Base-by-base conservation (phyloP, 164 flowering plant species). In the Vitis cinerea region DNA sequence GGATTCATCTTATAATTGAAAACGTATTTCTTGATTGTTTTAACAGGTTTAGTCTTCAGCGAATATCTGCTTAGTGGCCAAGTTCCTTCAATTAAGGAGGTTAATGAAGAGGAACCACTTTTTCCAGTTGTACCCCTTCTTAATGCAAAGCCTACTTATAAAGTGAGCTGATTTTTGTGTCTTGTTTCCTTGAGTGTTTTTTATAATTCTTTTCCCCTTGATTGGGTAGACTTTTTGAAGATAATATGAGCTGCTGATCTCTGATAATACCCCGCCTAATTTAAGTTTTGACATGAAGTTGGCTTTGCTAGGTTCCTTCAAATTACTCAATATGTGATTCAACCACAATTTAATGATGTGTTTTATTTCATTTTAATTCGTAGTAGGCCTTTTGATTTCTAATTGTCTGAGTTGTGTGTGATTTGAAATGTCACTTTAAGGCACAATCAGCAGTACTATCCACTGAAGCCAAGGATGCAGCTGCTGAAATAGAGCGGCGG, bases 11-110 rank as follows among this genome's bases (percentile, higher is more conserved):
- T 54, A 30, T 44, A 11, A 56, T 57, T 17, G 13, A 13, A n/a
- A 16, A 15, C 17, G 10, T 61, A 31, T 14, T 65, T 49, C 9
- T 57, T 27, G 29, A 30, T 56, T 59, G 23, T 31, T 50, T 55
- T 50, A 23, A 71, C 85, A 95, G 99, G 97, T 84, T 70, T 96
- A 75, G 87, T 96, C 74, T 96, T 96, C 23, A 93, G 98, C 67
- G 97, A 96, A 76, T 96, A 96, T 85, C 89, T 96, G 55, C 83
- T 90, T 5, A 93, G 89, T 65, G 98, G 99, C 48, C 89, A 91
- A 79, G 91, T 89, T 64, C 98, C 99, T 83, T 71, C 91, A 37
- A 72, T 90, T 66, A 90, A 81, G 79, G 99, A 93, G 74, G 98
- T 91, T 78, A 96, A 96, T 76, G 84, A 84, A 66, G 95, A 88